Evolutionary conservation across 805 yeast genomes (phyloP).

Genomic region (Yarrowia porcina): DNA sequence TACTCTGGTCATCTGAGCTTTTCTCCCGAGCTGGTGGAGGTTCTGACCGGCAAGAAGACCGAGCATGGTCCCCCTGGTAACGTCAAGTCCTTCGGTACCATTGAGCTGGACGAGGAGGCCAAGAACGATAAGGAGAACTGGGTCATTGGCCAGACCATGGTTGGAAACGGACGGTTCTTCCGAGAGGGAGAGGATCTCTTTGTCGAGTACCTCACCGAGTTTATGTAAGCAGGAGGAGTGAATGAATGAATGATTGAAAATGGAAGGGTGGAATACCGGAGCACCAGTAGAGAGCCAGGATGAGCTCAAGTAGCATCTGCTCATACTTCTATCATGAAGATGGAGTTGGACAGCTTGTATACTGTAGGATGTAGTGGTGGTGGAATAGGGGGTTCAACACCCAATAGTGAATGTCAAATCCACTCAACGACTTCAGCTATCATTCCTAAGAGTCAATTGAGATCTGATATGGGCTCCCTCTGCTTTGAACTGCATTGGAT

Average conservation of each 20-base stretch:
- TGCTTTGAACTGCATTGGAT: no score
- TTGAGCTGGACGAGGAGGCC: conserved; percentile 44
- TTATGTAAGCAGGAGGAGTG: background rate
- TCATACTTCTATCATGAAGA: no score
- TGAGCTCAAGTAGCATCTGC: no score
- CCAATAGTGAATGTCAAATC: no score
- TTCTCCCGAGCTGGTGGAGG: conserved; percentile 40
- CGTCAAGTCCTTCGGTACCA: conserved; percentile 48
- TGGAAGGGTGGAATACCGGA: no score
- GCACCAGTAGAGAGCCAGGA: no score
- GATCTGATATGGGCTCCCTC: no score
- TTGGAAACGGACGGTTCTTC: conserved; percentile 60
- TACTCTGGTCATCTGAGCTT: conserved; percentile 51
- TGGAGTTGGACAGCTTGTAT: no score
- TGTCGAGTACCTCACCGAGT: conserved; percentile 48
- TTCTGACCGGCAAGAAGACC: conserved; percentile 39
- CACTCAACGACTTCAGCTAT: no score
- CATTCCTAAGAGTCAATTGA: no score
- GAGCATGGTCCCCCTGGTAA: conserved; percentile 48
- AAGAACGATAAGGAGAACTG: conserved; percentile 46
- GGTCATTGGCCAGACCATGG: conserved; percentile 48
- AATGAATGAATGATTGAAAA: background rate
- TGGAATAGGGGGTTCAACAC: no score
- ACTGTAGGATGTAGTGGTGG: no score
- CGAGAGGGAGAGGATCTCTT: conserved; percentile 48